Evolutionary conservation across 768 basidiomycete species (phyloP).

Genomic region (Coprinellus micaceus): DNA sequence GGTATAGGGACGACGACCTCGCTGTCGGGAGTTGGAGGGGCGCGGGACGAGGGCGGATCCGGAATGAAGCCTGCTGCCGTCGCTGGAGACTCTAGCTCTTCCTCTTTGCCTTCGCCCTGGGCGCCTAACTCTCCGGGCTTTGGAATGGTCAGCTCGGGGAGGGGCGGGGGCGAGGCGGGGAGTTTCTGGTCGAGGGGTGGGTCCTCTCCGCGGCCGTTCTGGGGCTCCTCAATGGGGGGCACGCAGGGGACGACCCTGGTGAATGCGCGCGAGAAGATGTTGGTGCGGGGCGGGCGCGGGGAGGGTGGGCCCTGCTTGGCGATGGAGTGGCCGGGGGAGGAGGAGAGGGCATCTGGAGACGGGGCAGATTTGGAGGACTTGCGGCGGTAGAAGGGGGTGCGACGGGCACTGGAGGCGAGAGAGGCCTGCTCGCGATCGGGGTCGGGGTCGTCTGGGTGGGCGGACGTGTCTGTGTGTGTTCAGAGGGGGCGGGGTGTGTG

Average conservation of each 20-base stretch:
- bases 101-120: constrained; percentile 7
- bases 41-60: constrained; percentile 20
- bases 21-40: constrained; percentile 28
- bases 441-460: constrained; percentile 23
- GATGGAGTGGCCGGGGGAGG: constrained; percentile 30
- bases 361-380: constrained; percentile 34
- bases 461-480: neutral
- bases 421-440: constrained; percentile 41
- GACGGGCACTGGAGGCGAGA: constrained; percentile 34
- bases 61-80: constrained; percentile 25
- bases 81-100: constrained; percentile 21
- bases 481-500: constrained; percentile 27
- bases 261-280: constrained; percentile 62
- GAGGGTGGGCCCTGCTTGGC: constrained; percentile 25
- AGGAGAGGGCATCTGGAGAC: constrained; percentile 32
- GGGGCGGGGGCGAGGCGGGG: constrained; percentile 15
- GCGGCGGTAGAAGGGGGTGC: constrained; percentile 43
- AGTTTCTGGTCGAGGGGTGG: neutral
- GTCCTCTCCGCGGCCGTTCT: constrained; percentile 22
- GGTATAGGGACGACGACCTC: constrained; percentile 39
- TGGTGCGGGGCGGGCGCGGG: constrained; percentile 33
- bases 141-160: constrained; percentile 18
- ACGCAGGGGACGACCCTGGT: constrained; percentile 69
- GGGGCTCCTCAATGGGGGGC: constrained; percentile 43
- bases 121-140: constrained; percentile 13